These are phyloP conservation scores for Olyra latifolia DNA, from an alignment of 176 grass and related monocot species.

Conservation along the genomic window DNA sequence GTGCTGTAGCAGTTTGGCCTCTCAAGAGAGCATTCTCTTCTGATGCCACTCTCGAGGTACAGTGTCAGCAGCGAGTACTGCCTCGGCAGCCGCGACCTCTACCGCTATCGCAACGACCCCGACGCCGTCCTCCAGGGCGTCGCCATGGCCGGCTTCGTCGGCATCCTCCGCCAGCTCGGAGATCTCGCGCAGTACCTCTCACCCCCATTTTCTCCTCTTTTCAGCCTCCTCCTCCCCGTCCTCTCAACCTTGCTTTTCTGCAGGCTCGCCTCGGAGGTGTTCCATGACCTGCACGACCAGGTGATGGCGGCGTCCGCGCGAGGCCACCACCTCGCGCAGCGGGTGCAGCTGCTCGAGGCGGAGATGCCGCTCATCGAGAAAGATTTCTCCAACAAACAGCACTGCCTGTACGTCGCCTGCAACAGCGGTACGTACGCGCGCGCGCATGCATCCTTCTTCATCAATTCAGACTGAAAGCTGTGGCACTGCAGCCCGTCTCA, in stretches of 20 bases:
- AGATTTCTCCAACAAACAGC: neutral
- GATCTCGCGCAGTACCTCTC: conserved; percentile 79
- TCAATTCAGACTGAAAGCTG: neutral
- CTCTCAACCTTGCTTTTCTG: no score
- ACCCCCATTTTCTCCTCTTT: no score
- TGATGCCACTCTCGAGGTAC: neutral
- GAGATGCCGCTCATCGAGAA: conserved; percentile 35
- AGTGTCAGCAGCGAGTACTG: conserved; percentile 38
- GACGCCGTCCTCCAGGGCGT: conserved; percentile 47
- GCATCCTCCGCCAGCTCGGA: conserved; percentile 67
- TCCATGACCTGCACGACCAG: conserved; percentile 56
- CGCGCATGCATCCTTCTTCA: no score
- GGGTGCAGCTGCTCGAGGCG: conserved; percentile 42
- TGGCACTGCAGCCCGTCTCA: conserved; percentile 42
- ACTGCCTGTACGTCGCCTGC: conserved; percentile 16
- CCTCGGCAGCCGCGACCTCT: conserved; percentile 28
- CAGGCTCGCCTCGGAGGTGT: conserved; percentile 60
- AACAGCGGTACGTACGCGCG: conserved; percentile 1
- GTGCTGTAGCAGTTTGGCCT: no score
- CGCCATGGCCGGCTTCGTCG: conserved; percentile 54
- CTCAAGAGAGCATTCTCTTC: no score
- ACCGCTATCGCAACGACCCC: conserved; percentile 33
- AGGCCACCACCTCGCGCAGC: conserved; percentile 35
- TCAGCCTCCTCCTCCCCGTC: no score
- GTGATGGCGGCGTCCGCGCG: conserved; percentile 37